Conservation (phyloP, 1,139 yeast genomes). For the Yamadazyma atmosphaerica region DNA sequence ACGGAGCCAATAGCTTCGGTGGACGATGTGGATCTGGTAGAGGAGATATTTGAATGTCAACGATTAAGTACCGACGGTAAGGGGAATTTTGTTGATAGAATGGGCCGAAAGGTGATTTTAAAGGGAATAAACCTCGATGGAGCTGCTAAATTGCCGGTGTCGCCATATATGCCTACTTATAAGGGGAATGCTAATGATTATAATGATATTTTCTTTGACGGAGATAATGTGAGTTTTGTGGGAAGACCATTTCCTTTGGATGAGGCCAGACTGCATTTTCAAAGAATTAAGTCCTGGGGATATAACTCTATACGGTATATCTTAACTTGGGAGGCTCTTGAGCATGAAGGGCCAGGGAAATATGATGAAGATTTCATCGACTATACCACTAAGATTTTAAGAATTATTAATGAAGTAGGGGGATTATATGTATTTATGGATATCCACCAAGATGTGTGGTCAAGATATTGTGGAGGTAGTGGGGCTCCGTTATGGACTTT, state of each 20-base stretch:
- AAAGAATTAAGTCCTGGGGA: constrained; percentile 76
- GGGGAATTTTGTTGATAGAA: constrained; percentile 62
- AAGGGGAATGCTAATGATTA: constrained; percentile 43
- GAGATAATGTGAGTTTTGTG: constrained; percentile 73
- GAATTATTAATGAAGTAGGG: constrained; percentile 58
- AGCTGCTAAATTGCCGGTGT: constrained; percentile 67
- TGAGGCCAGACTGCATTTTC: constrained; percentile 70
- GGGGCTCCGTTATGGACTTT: constrained; percentile 97
- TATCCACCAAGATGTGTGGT: constrained; percentile 96
- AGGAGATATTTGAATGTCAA: constrained; percentile 28
- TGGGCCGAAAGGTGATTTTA: constrained; percentile 60
- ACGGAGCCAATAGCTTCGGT: constrained; percentile 21
- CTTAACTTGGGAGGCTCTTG: constrained; percentile 91
- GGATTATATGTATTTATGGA: constrained; percentile 84
- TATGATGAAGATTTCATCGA: constrained; percentile 79
- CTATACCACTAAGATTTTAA: constrained; percentile 63
- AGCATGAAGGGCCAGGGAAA: constrained; percentile 81
- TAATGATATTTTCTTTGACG: constrained; percentile 58
- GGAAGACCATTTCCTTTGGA: constrained; percentile 78
- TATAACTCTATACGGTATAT: constrained; percentile 76
- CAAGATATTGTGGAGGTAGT: constrained; percentile 86
- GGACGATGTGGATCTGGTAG: constrained; percentile 3
- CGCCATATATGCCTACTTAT: constrained; percentile 57
- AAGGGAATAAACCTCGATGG: constrained; percentile 87
- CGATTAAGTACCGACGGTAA: constrained; percentile 33